Conservation (phyloP, 2,329 filamentous ascomycete species). For the Botryotinia globosa region DNA sequence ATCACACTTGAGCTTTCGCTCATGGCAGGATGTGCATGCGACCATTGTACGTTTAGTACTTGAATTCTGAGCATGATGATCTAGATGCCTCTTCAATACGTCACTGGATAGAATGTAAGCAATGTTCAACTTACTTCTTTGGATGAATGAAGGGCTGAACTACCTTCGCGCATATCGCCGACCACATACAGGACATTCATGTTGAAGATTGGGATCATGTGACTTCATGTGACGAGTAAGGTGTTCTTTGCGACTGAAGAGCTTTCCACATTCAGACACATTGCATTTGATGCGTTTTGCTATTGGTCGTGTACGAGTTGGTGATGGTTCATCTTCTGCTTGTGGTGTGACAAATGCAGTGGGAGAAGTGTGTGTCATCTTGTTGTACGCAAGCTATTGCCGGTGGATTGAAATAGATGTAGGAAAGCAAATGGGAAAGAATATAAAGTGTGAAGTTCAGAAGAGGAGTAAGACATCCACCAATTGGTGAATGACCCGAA, state of each 20-base stretch:
- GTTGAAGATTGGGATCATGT: slow-evolving; percentile 26
- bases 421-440: not conserved
- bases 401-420: slow-evolving; percentile 11
- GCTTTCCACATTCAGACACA: slow-evolving; percentile 28
- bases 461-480: slow-evolving; percentile 1
- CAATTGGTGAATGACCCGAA: not conserved
- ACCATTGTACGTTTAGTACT: slow-evolving; percentile 39
- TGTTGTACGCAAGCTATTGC: not conserved
- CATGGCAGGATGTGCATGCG: slow-evolving; percentile 46
- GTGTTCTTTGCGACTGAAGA: slow-evolving; percentile 34
- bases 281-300: slow-evolving; percentile 22
- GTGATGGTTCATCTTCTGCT: not conserved
- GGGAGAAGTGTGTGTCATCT: slow-evolving; percentile 9
- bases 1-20: slow-evolving; percentile 47
- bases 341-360: not conserved
- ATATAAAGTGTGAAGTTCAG: not conserved
- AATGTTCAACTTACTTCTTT: not conserved
- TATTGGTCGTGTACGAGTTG: not conserved
- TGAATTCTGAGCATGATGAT: slow-evolving; percentile 29
- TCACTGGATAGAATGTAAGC: slow-evolving; percentile 20
- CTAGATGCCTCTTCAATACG: slow-evolving; percentile 32
- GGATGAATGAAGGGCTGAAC: not conserved
- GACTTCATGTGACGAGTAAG: slow-evolving; percentile 31
- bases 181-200: slow-evolving; percentile 28
- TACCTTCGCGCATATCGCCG: slow-evolving; percentile 32